Evolutionary conservation across 108 stramenopile species (phyloP).

Genomic region (Mediolabrus comicus): DNA sequence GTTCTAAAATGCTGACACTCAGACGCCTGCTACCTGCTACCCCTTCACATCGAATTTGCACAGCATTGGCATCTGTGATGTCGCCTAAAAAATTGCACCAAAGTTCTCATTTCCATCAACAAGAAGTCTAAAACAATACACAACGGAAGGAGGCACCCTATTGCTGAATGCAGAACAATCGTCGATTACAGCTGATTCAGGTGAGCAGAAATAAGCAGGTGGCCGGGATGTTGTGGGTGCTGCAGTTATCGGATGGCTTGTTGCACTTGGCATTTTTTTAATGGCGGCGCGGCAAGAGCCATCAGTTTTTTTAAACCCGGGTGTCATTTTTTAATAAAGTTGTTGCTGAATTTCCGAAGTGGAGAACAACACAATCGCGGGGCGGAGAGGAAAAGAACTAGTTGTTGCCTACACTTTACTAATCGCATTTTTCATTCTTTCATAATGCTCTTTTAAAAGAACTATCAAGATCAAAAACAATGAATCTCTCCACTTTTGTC

Average conservation of each 20-base stretch:
- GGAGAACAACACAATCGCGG: too few relatives aligned
- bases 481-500: neutral
- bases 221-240: neutral
- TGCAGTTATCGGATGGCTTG: neutral
- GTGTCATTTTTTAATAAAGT: too few relatives aligned
- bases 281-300: neutral
- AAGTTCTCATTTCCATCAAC: neutral
- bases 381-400: too few relatives aligned
- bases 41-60: too few relatives aligned
- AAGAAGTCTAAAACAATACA: too few relatives aligned
- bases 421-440: too few relatives aligned
- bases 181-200: too few relatives aligned
- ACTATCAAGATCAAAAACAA: neutral
- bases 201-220: neutral
- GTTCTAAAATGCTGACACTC: neutral
- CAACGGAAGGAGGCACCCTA: too few relatives aligned
- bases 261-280: neutral
- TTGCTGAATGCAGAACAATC: neutral
- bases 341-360: too few relatives aligned
- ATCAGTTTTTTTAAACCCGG: too few relatives aligned
- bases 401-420: too few relatives aligned
- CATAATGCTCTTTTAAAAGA: neutral
- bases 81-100: neutral
- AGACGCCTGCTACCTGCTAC: neutral
- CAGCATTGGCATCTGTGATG: neutral